Conservation (phyloP, 2,329 filamentous ascomycete genomes). For the Tothia fuscella region DNA sequence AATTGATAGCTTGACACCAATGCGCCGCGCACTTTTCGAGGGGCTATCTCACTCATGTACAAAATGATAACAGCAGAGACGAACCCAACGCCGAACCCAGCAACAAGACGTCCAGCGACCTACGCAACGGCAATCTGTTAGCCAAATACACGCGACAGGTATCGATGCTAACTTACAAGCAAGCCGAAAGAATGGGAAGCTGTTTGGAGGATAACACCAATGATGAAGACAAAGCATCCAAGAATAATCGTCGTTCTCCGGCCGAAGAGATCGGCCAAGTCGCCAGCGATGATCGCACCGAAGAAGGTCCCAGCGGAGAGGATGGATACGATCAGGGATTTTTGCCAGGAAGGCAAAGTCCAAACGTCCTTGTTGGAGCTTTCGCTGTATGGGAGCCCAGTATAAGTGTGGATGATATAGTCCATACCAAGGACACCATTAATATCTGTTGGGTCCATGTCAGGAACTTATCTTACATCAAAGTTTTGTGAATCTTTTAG, state of each 20-base stretch:
- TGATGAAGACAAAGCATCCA: slow-evolving; percentile 56
- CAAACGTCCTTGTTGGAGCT: slow-evolving; percentile 1
- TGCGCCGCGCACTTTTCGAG: slow-evolving; percentile 43
- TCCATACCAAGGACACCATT: slow-evolving; percentile 45
- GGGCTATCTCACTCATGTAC: slow-evolving; percentile 32
- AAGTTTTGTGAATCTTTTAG: too few relatives aligned
- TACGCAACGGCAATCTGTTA: too few relatives aligned
- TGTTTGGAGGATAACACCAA: slow-evolving; percentile 46
- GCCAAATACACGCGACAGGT: too few relatives aligned
- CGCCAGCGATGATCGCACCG: slow-evolving; percentile 55
- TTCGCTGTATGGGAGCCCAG: slow-evolving; percentile 8
- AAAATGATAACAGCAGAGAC: slow-evolving; percentile 50
- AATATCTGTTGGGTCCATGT: too few relatives aligned
- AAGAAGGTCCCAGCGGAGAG: slow-evolving; percentile 69
- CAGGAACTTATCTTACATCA: too few relatives aligned
- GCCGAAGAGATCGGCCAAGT: slow-evolving; percentile 63
- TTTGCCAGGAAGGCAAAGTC: slow-evolving; percentile 18
- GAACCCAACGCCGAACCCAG: slow-evolving; percentile 61
- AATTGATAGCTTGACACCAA: slow-evolving; percentile 77
- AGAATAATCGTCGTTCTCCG: slow-evolving; percentile 60
- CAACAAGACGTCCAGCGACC: slow-evolving; percentile 58
- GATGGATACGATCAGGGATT: slow-evolving; percentile 60
- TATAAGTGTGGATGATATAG: slow-evolving; percentile 8
- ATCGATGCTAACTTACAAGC: too few relatives aligned
- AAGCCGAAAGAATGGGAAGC: slow-evolving; percentile 48